Conservation (phyloP, 805 yeast species). For the Candida ulmi region DNA sequence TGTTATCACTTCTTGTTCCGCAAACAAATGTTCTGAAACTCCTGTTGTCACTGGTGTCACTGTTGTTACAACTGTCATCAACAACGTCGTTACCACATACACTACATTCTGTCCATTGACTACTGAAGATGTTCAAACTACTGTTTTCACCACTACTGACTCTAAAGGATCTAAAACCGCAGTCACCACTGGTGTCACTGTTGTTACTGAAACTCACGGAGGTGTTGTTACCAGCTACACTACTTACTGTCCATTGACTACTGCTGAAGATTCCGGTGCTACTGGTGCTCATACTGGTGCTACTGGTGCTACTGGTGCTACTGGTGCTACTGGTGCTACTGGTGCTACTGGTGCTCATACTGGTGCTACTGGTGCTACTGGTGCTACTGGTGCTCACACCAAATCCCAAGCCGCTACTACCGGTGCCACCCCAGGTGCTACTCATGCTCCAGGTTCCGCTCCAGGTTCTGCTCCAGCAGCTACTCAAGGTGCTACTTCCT, state of each 20-base stretch:
- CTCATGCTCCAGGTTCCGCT: no score
- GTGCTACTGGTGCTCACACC: not conserved
- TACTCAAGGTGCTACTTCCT: no score
- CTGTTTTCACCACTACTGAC: no score
- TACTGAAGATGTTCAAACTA: not conserved
- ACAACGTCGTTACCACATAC: conserved; percentile 30
- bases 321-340: no score
- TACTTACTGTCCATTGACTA: not conserved
- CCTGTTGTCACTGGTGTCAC: conserved; percentile 14
- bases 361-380: no score
- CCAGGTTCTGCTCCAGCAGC: not conserved
- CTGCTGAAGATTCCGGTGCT: no score
- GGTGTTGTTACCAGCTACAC: not conserved
- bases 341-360: no score
- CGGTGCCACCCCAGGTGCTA: not conserved
- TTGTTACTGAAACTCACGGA: not conserved
- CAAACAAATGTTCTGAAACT: no score
- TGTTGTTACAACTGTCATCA: conserved; percentile 4
- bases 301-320: no score
- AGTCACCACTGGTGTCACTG: not conserved
- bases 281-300: no score
- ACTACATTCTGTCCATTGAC: conserved; percentile 22
- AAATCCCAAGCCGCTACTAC: not conserved
- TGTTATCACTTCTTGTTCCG: conserved; percentile 8
- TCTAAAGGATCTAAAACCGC: no score